phyloP scores from a whole-genome alignment of 192 early-diverging fungal species.

The Lunasporangiospora selenospora region DNA sequence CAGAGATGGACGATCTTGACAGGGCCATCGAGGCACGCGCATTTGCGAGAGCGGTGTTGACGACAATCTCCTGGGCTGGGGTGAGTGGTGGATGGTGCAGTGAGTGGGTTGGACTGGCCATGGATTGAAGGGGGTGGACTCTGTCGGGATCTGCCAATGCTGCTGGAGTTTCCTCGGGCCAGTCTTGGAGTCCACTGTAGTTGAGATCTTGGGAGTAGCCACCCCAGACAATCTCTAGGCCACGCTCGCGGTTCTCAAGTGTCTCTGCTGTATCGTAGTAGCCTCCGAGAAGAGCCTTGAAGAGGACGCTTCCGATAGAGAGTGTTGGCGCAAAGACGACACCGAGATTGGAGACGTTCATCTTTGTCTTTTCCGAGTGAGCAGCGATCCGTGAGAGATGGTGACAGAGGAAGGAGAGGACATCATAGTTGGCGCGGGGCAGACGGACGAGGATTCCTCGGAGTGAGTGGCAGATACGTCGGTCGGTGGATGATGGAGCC shows the following conservation, averaged over 20 bases:
- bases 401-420: constrained; percentile 56
- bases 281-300: constrained; percentile 57
- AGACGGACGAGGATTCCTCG: constrained; percentile 49
- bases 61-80: constrained; percentile 32
- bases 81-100: constrained; percentile 3
- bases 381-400: constrained; percentile 61
- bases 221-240: constrained; percentile 41
- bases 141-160: neutral
- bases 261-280: constrained; percentile 29
- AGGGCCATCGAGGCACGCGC: no score
- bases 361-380: constrained; percentile 57
- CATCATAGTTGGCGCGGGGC: constrained; percentile 56
- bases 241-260: constrained; percentile 25
- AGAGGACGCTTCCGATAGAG: constrained; percentile 58
- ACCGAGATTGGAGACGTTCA: constrained; percentile 66
- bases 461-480: constrained; percentile 34
- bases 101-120: neutral
- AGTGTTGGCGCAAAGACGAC: constrained; percentile 69
- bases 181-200: constrained; percentile 8
- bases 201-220: constrained; percentile 27
- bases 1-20: no score
- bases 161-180: constrained; percentile 14
- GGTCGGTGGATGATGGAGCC: constrained; percentile 23
- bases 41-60: no score
- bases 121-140: neutral